Conservation (phyloP, 768 basidiomycete genomes). For the Russula brevipes region DNA sequence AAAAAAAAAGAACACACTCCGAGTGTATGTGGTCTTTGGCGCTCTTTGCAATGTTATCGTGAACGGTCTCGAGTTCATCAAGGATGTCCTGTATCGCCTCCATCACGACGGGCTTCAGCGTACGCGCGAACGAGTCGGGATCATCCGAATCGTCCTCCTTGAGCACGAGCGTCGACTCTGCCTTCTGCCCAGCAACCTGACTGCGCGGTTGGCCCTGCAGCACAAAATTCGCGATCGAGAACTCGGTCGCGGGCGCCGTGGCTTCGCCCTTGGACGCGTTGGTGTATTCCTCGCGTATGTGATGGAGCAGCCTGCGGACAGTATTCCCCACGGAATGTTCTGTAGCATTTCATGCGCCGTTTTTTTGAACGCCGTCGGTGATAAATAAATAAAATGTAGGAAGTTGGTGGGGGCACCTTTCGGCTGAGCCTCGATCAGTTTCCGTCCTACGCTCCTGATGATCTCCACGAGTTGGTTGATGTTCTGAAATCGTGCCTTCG, state of each 20-base stretch:
- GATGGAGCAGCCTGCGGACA: slow-evolving; percentile 85
- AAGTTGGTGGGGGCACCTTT: slow-evolving; percentile 57
- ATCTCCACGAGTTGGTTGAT: slow-evolving; percentile 80
- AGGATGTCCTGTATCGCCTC: slow-evolving; percentile 96
- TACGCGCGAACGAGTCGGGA: slow-evolving; percentile 70
- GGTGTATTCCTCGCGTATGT: slow-evolving; percentile 91
- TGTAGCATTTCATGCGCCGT: slow-evolving; percentile 31
- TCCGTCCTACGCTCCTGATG: slow-evolving; percentile 73
- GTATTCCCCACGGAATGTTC: slow-evolving; percentile 96
- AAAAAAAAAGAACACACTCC: slow-evolving; percentile 58
- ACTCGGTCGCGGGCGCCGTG: slow-evolving; percentile 37
- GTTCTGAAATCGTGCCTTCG: slow-evolving; percentile 78
- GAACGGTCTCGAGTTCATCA: slow-evolving; percentile 93
- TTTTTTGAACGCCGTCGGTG: slow-evolving; percentile 9
- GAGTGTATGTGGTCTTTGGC: slow-evolving; percentile 96
- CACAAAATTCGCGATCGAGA: slow-evolving; percentile 82
- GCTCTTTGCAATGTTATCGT: slow-evolving; percentile 90
- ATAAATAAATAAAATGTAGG: slow-evolving; percentile 3
- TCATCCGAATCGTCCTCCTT: slow-evolving; percentile 71
- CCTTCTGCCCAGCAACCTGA: slow-evolving; percentile 40
- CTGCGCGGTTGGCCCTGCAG: slow-evolving; percentile 64
- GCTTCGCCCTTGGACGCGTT: slow-evolving; percentile 58
- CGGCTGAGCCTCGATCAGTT: slow-evolving; percentile 85
- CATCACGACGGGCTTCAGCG: slow-evolving; percentile 88
- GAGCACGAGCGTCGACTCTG: slow-evolving; percentile 52